Evolutionary conservation across 192 early-diverging fungal genomes (phyloP).

Genomic region (Gamsiella multidivaricata): DNA sequence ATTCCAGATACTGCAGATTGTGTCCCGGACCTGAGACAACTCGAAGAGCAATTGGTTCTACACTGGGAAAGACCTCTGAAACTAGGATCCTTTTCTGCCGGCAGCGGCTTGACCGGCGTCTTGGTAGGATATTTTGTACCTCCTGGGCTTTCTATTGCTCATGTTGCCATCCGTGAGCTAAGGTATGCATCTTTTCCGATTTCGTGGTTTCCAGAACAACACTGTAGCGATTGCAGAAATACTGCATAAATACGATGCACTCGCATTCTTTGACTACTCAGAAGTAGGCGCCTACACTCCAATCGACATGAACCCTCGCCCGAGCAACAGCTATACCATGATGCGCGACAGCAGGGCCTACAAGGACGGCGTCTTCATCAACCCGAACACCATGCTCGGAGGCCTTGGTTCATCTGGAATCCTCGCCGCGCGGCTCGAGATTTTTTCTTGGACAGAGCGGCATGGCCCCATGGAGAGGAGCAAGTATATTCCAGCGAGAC

Average conservation of each 20-base stretch:
- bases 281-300: conserved; percentile 22
- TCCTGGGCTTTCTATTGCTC: background rate
- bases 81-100: conserved; percentile 53
- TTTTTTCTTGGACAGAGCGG: background rate
- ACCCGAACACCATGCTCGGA: conserved; percentile 54
- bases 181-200: background rate
- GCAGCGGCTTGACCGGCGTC: conserved; percentile 50
- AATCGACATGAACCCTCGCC: conserved; percentile 9
- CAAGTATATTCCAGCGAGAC: conserved; percentile 19
- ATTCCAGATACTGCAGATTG: conserved; percentile 4
- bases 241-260: conserved; percentile 34
- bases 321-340: background rate
- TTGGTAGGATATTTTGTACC: conserved; percentile 14
- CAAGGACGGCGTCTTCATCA: conserved; percentile 41
- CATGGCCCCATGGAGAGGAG: conserved; percentile 3
- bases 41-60: conserved; percentile 18
- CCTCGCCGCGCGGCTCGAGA: conserved; percentile 20
- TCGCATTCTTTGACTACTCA: conserved; percentile 49
- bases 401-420: conserved; percentile 49
- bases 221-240: conserved; percentile 26
- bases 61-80: conserved; percentile 8
- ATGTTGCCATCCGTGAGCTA: too few relatives aligned
- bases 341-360: conserved; percentile 8
- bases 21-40: conserved; percentile 17
- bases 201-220: conserved; percentile 2